Conservation (phyloP, 129 eudicot species). For the Glebionis coronaria region DNA sequence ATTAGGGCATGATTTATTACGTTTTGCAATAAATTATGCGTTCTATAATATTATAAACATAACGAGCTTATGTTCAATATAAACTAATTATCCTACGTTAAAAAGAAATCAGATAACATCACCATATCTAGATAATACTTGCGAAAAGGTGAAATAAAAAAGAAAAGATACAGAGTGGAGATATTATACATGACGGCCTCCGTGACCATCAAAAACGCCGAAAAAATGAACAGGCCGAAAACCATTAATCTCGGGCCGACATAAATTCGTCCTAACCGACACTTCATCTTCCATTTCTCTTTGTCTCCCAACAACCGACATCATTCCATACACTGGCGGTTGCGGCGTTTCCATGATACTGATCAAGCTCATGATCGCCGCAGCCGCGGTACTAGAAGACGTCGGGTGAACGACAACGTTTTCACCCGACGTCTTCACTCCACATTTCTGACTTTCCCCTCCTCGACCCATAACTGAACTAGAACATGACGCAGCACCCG, state of each 20-base stretch:
- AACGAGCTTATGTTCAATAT: not conserved
- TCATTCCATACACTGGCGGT: slow-evolving; percentile 28
- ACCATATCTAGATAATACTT: no score
- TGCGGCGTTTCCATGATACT: not conserved
- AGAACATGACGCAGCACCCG: slow-evolving; percentile 2
- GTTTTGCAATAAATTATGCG: not conserved
- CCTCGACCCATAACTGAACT: not conserved
- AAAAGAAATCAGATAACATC: no score
- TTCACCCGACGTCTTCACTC: no score
- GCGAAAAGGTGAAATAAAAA: not conserved
- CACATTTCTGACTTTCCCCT: not conserved
- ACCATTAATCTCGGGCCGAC: slow-evolving; percentile 45
- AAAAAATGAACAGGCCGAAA: slow-evolving; percentile 42
- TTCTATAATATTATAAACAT: not conserved
- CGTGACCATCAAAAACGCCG: slow-evolving; percentile 57
- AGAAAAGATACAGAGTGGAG: not conserved
- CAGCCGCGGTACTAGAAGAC: not conserved
- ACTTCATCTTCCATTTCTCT: slow-evolving; percentile 54
- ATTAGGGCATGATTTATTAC: no score
- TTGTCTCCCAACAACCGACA: slow-evolving; percentile 42
- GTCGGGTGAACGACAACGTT: no score
- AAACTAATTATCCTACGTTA: no score
- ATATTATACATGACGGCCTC: slow-evolving; percentile 49
- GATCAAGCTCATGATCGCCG: not conserved
- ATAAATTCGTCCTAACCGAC: slow-evolving; percentile 32